Evolutionary conservation across 164 flowering plant genomes (phyloP).

Genomic region (Cinnamomum chago): DNA sequence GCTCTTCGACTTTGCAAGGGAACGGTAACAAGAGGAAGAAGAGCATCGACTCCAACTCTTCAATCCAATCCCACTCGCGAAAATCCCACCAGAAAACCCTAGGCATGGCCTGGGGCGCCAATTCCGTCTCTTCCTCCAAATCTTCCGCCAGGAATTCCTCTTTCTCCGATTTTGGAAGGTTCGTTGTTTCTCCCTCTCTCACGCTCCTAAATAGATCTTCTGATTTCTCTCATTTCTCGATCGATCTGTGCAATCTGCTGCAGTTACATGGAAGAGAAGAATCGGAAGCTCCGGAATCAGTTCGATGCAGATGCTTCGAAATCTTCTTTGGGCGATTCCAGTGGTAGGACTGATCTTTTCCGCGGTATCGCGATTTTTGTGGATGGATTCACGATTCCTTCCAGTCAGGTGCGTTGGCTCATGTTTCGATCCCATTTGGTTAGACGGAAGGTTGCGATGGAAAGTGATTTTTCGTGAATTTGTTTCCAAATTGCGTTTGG

Average conservation of each 20-base stretch:
- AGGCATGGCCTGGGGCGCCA: slow-evolving; percentile 87
- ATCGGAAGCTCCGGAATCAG: slow-evolving; percentile 74
- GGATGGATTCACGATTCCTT: slow-evolving; percentile 88
- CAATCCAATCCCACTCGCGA: slow-evolving; percentile 18
- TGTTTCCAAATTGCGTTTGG: too few relatives aligned
- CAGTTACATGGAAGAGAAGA: slow-evolving; percentile 87
- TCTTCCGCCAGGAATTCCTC: slow-evolving; percentile 57
- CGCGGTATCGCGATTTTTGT: slow-evolving; percentile 83
- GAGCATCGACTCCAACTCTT: slow-evolving; percentile 26
- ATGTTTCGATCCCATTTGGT: too few relatives aligned
- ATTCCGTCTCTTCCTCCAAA: slow-evolving; percentile 64
- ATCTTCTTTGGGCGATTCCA: slow-evolving; percentile 29
- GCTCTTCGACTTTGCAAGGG: slow-evolving; percentile 36
- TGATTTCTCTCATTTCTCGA: not conserved
- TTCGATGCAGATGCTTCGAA: slow-evolving; percentile 68
- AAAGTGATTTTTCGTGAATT: too few relatives aligned
- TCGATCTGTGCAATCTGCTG: slow-evolving; percentile 8
- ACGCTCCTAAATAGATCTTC: not conserved
- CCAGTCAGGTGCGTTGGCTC: slow-evolving; percentile 58
- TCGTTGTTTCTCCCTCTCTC: not conserved
- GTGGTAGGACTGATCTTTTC: slow-evolving; percentile 49
- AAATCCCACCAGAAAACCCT: slow-evolving; percentile 71
- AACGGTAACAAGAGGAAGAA: slow-evolving; percentile 31
- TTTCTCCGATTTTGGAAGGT: slow-evolving; percentile 81
- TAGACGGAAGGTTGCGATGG: too few relatives aligned